Conservation (phyloP, 1,284 basidiomycete genomes). For the Boletus semigastroideus region DNA sequence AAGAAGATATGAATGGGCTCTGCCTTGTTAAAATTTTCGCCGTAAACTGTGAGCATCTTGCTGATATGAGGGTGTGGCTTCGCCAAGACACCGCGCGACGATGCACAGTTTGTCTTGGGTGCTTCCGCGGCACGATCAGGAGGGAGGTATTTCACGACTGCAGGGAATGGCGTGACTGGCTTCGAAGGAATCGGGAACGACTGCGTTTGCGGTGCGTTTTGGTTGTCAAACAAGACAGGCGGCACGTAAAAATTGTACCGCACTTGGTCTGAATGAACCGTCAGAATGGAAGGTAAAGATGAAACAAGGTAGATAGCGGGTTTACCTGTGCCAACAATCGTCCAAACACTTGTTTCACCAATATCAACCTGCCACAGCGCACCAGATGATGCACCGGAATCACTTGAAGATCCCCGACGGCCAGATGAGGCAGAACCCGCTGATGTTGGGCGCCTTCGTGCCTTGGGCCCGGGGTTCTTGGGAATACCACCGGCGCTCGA, state of each 20-base stretch:
- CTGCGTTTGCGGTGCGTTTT: slow-evolving; percentile 59
- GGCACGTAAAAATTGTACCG: slow-evolving; percentile 92
- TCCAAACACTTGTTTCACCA: slow-evolving; percentile 90
- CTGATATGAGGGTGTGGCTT: slow-evolving; percentile 71
- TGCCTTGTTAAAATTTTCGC: slow-evolving; percentile 84
- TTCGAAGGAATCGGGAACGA: slow-evolving; percentile 77
- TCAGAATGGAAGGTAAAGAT: slow-evolving; percentile 9
- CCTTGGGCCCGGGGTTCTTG: slow-evolving; percentile 60
- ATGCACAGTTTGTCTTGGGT: slow-evolving; percentile 63
- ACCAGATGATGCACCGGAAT: slow-evolving; percentile 67
- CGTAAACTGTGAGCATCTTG: slow-evolving; percentile 84
- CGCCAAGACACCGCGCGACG: slow-evolving; percentile 62
- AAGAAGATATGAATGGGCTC: slow-evolving; percentile 84
- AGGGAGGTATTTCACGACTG: slow-evolving; percentile 80
- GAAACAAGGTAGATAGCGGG: slow-evolving; percentile 16
- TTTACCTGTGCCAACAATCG: slow-evolving; percentile 84
- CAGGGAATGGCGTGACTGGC: slow-evolving; percentile 85
- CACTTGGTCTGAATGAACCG: slow-evolving; percentile 61
- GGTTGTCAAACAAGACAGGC: slow-evolving; percentile 77
- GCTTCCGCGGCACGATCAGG: slow-evolving; percentile 78
- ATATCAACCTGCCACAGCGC: slow-evolving; percentile 86
- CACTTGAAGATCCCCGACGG: slow-evolving; percentile 62
- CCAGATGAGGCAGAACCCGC: slow-evolving; percentile 68
- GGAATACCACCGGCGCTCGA: slow-evolving; percentile 67
- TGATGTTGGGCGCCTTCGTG: slow-evolving; percentile 68